Evolutionary conservation across 768 basidiomycete genomes (phyloP), one percentile per base, ranked within the genome.

Genomic region (Xerocomellus chrysenteron): DNA sequence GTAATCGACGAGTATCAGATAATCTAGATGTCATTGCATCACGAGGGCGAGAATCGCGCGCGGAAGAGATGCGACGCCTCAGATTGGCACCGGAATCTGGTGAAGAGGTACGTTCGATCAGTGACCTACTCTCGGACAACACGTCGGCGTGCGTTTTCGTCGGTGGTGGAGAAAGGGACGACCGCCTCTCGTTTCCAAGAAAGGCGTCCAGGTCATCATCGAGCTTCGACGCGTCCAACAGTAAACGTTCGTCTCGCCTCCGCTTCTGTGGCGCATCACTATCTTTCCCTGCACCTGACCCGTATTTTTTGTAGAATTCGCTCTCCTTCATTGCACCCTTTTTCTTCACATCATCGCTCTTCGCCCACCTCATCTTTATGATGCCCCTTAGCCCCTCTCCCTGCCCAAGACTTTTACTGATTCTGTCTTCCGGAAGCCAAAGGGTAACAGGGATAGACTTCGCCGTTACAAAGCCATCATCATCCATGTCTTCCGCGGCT

Each of bases 391-490:
- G 66, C 3, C 86, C 88, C 56, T 83, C 80, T 3, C 87, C 82
- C 57, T 83, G 82, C 17, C 89, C 89, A 36, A 93, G 74, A 52
- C 83, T 88, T 62, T 76, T 80, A 65, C 80, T 87, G 46, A 92
- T 87, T 30, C 90, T 83, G 52, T 90, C 83, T 65, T 92, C 87
- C 21, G 89, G 82, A 0, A 91, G 90, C 88, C 90, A 92, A 11
- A 90, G 69, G 1, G 85, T 78, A 24, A 88, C 68, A 14, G 91
- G 92, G 28, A 93, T 81, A 2, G 88, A 74, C 56, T 86, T 85
- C 0, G 88, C 87, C 0, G 82, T 79, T 30, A 86, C 67, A 61
- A 79, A 82, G 2, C 83, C 86, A 28, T 82, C 82, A 13, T 74
- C 77, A 46, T 85, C 84, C 50, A 60, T 50, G 42, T 81, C 76